These are phyloP conservation scores for Cercospora beticola DNA, from an alignment of 2,329 filamentous ascomycete genomes.

Conservation along the genomic window DNA sequence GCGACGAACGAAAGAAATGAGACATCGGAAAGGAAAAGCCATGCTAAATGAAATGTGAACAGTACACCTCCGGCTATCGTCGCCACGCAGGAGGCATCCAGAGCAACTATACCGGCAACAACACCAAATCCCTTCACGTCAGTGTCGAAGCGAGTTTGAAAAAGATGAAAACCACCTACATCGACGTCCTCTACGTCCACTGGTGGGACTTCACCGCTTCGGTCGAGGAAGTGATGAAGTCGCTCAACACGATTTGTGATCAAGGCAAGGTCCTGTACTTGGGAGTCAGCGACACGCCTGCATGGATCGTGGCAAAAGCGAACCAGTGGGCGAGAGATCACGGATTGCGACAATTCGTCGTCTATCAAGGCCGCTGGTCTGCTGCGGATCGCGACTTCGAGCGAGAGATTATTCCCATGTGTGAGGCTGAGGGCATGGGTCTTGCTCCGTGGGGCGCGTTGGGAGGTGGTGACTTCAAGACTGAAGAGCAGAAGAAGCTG, in stretches of 20 bases:
- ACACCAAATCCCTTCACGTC: slow-evolving; percentile 60
- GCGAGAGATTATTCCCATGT: slow-evolving; percentile 61
- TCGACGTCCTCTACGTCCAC: slow-evolving; percentile 55
- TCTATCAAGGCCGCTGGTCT: slow-evolving; percentile 64
- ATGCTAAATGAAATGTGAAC: no score
- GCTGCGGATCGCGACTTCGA: slow-evolving; percentile 49
- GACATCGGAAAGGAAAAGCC: no score
- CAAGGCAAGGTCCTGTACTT: slow-evolving; percentile 66
- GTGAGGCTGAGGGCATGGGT: slow-evolving; percentile 58
- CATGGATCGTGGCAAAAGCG: slow-evolving; percentile 51
- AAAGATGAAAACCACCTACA: slow-evolving; percentile 65
- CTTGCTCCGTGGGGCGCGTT: slow-evolving; percentile 54
- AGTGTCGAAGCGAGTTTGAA: slow-evolving; percentile 41
- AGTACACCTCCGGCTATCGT: slow-evolving; percentile 34
- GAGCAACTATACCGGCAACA: slow-evolving; percentile 59
- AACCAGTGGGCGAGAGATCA: slow-evolving; percentile 61
- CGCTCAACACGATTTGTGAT: slow-evolving; percentile 59
- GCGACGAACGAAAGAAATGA: no score
- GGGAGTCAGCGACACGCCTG: slow-evolving; percentile 63
- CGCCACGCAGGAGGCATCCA: slow-evolving; percentile 34
- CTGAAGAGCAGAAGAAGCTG: slow-evolving; percentile 33
- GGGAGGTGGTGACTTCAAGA: slow-evolving; percentile 45
- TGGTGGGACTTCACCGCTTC: slow-evolving; percentile 36
- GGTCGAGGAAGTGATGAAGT: slow-evolving; percentile 67
- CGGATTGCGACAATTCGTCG: slow-evolving; percentile 65